phyloP scores from a whole-genome alignment of 1,284 basidiomycete species.

The Sporisorium iseilematis-ciliati region DNA sequence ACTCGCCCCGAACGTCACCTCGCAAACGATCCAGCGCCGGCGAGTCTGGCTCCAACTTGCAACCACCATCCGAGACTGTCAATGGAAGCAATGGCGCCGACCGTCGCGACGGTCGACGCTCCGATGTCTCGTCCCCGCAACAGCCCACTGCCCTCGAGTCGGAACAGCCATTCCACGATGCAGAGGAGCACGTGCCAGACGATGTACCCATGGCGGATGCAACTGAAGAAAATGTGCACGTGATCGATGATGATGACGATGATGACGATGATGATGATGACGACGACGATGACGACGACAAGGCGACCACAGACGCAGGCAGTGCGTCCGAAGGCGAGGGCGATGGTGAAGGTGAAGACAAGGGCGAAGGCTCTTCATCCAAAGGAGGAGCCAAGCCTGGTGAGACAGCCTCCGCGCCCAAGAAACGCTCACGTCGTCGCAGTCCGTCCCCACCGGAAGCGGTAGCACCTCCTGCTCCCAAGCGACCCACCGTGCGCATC shows the following conservation, averaged over 20 bases:
- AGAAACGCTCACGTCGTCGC: constrained; percentile 40
- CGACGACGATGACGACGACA: constrained; percentile 48
- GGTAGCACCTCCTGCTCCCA: constrained; percentile 28
- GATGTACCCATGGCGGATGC: constrained; percentile 30
- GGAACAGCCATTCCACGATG: constrained; percentile 28
- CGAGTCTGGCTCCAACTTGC: constrained; percentile 14
- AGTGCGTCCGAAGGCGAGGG: constrained; percentile 53
- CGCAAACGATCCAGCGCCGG: constrained; percentile 43
- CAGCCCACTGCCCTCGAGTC: constrained; percentile 9
- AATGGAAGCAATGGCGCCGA: constrained; percentile 9
- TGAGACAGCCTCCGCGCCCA: constrained; percentile 24
- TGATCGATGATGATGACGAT: constrained; percentile 6
- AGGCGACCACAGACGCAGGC: constrained; percentile 45
- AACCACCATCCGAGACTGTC: constrained; percentile 13
- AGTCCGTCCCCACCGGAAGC: constrained; percentile 40
- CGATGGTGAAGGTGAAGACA: constrained; percentile 35
- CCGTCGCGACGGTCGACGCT: constrained; percentile 19
- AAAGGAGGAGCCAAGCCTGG: constrained; percentile 44
- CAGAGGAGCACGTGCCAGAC: constrained; percentile 23
- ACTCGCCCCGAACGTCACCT: constrained; percentile 41
- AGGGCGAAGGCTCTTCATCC: constrained; percentile 33
- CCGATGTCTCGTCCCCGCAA: constrained; percentile 16
- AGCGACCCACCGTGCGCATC: constrained; percentile 41
- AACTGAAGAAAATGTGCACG: constrained; percentile 13
- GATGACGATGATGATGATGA: constrained; percentile 39